Base-by-base conservation (phyloP, 225 moss, liverwort and hornwort genomes). In the Asterella californica region DNA sequence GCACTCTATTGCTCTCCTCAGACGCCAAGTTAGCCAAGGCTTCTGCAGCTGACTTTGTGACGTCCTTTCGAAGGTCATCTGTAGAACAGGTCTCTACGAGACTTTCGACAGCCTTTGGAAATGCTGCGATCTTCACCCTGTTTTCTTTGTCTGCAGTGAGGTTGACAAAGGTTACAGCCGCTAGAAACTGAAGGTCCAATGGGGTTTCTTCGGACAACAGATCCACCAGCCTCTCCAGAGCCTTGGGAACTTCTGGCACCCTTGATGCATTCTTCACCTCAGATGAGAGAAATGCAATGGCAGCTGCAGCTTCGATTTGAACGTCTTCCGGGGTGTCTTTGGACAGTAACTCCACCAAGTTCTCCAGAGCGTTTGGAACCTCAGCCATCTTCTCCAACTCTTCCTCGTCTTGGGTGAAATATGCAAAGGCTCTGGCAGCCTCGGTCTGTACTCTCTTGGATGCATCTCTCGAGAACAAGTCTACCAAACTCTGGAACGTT, bases 281-380 rank as follows among this genome's bases (percentile, higher is more conserved):
- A 29, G 60, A 57, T 37, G 76, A 57, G 33, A 76, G 76, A 38
- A 57, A 57, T 2, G 76, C 76, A 24, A 76, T 57, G 59, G 76
- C 57, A 19, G 59, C 59, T 22, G 76, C 76, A 36, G 76, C 76
- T 57, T 76, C 76, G 6, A 37, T 36, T 60, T 60, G 34, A 5
- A 76, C 22, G 22, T 38, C 38, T 76, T 76, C 76, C 2, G 36
- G 59, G 19, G 37, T 61, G 36, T 76, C 59, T 53, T 61, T 38
- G 4, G 76, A 60, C 57, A 76, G 76, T 61, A 76, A 76, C 21
- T 61, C 76, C 37, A 76, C 76, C 8, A 76, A 59, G 19, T 36
- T 76, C 37, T 76, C 76, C 3, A 76, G 36, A 76, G 76, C 76
- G 25, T 18, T 60, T 10, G 76, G 76, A 57, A 76, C 22, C 59